Base-by-base conservation (phyloP, 75 land plant genomes). In the Ceratopteris richardii region DNA sequence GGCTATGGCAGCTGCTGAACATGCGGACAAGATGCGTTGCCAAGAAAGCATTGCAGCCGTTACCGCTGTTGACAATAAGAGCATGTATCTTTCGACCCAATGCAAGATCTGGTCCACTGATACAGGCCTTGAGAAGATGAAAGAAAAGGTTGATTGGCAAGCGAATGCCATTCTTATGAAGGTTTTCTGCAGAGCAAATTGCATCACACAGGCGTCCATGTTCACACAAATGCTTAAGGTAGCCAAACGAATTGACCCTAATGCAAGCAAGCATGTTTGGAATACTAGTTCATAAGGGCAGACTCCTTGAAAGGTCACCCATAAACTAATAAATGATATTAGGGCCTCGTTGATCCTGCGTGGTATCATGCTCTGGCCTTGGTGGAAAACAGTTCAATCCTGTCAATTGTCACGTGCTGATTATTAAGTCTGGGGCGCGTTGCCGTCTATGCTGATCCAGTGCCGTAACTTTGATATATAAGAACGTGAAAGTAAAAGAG, bases 121-220 rank as follows among this genome's bases (percentile, higher is more conserved):
- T 46, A 21, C 50, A 46, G 22, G 50, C 2, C 22, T 46, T n/a
- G 50, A 46, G 18, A n/a, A 46, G 50, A n/a, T 46, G 50, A 46
- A 46, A 46, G 22, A 46, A 14, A 21, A 21, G 4, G 3, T 21
- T 4, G 17, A 46, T 46, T 2, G 50, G 50, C 18, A 46, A 2
- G 22, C 22, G 50, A 46, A 46, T 21, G 14, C 50, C 50, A 2
- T 21, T 5, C 4, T 17, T 46, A 17, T 46, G 50, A 21, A 46
- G 18, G 50, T 2, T 18, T 17, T 46, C 22, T 5, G 22, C 22
- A 21, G 22, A 2, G 3, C 22, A 17, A 21, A 46, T n/a, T 3
- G 50, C 50, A 18, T 46, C 50, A 46, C 50, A 5, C 13, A 46
- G 4, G 4, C 22, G 50, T 46, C 50, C 50, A 46, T 14, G 3